Conservation (phyloP, 208 protist genomes). For the Crithidia sp. region DNA sequence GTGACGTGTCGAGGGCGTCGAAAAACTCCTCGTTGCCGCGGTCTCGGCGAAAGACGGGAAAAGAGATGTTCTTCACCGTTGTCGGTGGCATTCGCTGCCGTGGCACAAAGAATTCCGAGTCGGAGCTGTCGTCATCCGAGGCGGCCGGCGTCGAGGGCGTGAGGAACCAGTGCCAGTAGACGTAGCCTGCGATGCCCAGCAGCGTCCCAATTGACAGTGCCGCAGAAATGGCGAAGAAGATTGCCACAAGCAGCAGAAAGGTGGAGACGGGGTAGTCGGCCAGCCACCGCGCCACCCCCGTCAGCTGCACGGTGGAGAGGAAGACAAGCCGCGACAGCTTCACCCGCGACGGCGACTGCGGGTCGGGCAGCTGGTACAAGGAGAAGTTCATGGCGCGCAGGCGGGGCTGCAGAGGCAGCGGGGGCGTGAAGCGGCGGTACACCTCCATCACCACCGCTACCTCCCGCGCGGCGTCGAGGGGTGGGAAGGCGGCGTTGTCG, state of each 20-base stretch:
- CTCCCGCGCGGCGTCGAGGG: conserved; percentile 42
- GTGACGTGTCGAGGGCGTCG: conserved; percentile 28
- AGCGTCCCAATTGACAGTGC: conserved; percentile 8
- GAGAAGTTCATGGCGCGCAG: conserved; percentile 85
- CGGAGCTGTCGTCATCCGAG: not conserved
- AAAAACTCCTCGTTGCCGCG: conserved; percentile 8
- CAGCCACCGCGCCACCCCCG: conserved; percentile 57
- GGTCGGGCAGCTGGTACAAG: conserved; percentile 45
- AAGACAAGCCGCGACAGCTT: conserved; percentile 61
- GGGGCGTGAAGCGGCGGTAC: conserved; percentile 73
- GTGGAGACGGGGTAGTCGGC: conserved; percentile 49
- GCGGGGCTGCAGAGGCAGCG: conserved; percentile 51
- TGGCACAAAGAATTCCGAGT: conserved; percentile 6
- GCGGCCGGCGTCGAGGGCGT: not conserved
- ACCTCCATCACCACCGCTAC: conserved; percentile 61
- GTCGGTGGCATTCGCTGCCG: not conserved
- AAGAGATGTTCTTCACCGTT: not conserved
- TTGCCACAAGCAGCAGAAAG: conserved; percentile 37
- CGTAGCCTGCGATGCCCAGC: not conserved
- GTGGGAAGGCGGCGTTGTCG: conserved; percentile 43
- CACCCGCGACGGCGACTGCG: conserved; percentile 24
- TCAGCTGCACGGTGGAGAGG: conserved; percentile 59
- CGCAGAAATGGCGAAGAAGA: conserved; percentile 28
- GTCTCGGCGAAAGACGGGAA: conserved; percentile 1
- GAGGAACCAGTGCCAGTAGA: conserved; percentile 23